A percentile compares a stretch with the other conserved stretches of the same genome.
Conservation (phyloP, 345 rosid species). For the Orychophragmus violaceus region DNA sequence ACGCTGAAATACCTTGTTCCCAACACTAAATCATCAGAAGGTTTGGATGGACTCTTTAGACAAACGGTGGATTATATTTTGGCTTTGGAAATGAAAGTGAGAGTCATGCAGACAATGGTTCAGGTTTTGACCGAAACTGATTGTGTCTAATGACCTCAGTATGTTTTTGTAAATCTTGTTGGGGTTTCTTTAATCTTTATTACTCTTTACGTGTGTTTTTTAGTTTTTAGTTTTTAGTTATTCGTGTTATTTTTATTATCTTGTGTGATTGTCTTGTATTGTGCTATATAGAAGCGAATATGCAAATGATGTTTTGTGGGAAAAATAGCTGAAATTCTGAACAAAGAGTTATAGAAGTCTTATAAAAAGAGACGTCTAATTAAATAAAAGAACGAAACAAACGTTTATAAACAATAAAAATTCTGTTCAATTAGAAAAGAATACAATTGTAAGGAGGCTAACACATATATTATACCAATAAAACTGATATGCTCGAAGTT, state of each 20-base stretch:
- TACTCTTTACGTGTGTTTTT: neutral
- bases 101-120: constrained; percentile 72
- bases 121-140: constrained; percentile 44
- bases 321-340: neutral
- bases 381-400: neutral
- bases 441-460: neutral
- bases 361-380: neutral
- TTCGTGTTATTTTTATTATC: neutral
- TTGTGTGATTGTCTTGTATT: neutral
- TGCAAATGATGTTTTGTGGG: neutral
- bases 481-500: no score
- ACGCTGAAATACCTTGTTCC: constrained; percentile 71
- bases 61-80: constrained; percentile 78
- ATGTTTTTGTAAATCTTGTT: constrained; percentile 21
- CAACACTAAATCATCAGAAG: constrained; percentile 33
- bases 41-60: constrained; percentile 62
- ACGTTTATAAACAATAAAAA: neutral
- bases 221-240: constrained; percentile 2
- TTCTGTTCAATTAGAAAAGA: neutral
- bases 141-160: constrained; percentile 16
- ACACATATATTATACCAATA: neutral
- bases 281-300: neutral
- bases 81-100: constrained; percentile 65
- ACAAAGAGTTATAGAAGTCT: neutral
- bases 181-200: neutral